Evolutionary conservation across 164 flowering plant genomes (phyloP), one percentile per base, ranked within the genome.

Genomic region (Nymphaea colorata): DNA sequence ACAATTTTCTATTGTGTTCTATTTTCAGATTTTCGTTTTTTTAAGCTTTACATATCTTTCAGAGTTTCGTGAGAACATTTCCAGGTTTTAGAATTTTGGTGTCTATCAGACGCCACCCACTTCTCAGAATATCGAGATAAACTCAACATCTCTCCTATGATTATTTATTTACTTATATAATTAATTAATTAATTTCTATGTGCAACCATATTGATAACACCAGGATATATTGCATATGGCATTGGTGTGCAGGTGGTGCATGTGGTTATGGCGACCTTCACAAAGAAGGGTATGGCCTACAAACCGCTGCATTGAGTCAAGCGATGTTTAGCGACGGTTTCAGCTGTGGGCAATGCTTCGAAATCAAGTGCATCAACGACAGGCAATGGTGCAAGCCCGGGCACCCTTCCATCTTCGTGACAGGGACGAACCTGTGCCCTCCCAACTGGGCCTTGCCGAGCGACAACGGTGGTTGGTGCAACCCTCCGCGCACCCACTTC

Each of bases 401-500:
- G 36, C 66, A 79, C 2, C 85, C 86, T 6, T 74, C 85, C 5
- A 81, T 86, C 65, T 41, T 77, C 57, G 51, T 86, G 3, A 86
- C 88, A 0, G 86, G 85, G 16, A 86, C 87, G 59, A 86, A 86
- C 68, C 80, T 80, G 70, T 84, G 88, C 78, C 90, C 85, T 0
- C 85, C 88, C 0, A 84, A 86, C 79, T 83, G 41, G 16, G 83
- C 81, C 43, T 78, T 64, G 4, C 78, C 87, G 36, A 78, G 16
- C 64, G 86, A 80, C 74, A 77, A 80, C 12, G 67, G 51, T 12
- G 59, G 70, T 1, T 86, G 88, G 91, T 86, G 87, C 75, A 86
- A 85, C 82, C 91, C 88, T 25, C 88, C 88, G 25, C 82, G 82
- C n/a, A 71, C 81, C 2, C 91, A 86, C 64, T 86, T 86, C 67